phyloP scores from a whole-genome alignment of 805 yeast species.

The Danielia oregonensis region DNA sequence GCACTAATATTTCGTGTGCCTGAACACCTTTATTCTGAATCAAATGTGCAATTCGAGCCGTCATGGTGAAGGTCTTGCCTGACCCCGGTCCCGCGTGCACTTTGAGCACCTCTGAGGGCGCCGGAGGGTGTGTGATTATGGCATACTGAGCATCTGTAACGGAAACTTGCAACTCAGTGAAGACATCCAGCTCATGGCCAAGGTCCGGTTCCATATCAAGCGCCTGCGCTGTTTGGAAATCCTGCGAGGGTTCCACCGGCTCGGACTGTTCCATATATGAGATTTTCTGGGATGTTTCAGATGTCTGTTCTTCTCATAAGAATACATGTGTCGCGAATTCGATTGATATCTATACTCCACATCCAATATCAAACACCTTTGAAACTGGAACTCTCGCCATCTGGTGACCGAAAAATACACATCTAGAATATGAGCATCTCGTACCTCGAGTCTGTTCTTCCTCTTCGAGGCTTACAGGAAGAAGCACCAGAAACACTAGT shows the following conservation, averaged over 20 bases:
- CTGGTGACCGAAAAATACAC: too few relatives aligned
- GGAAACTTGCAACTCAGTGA: constrained; percentile 4
- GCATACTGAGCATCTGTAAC: constrained; percentile 43
- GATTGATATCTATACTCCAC: too few relatives aligned
- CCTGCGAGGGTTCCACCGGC: too few relatives aligned
- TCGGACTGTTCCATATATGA: too few relatives aligned
- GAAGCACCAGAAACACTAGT: constrained; percentile 1
- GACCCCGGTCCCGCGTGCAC: constrained; percentile 72
- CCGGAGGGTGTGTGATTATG: constrained; percentile 42
- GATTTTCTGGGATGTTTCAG: too few relatives aligned
- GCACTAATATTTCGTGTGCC: constrained; percentile 56
- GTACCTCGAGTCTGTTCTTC: constrained; percentile 15
- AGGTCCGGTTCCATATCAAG: too few relatives aligned
- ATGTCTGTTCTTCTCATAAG: too few relatives aligned
- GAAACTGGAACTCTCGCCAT: too few relatives aligned
- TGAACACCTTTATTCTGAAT: constrained; percentile 28
- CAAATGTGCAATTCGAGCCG: constrained; percentile 48
- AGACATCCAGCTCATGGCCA: too few relatives aligned
- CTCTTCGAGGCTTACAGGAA: constrained; percentile 1
- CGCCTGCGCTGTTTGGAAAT: too few relatives aligned
- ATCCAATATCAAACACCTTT: too few relatives aligned
- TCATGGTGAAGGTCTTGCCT: constrained; percentile 64
- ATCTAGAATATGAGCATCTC: constrained; percentile 15
- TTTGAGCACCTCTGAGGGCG: constrained; percentile 40
- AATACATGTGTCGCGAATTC: too few relatives aligned